A percentile compares a stretch with the other conserved stretches of the same genome.
phyloP scores from a whole-genome alignment of 805 yeast genomes.

The Candida hispaniensis region DNA sequence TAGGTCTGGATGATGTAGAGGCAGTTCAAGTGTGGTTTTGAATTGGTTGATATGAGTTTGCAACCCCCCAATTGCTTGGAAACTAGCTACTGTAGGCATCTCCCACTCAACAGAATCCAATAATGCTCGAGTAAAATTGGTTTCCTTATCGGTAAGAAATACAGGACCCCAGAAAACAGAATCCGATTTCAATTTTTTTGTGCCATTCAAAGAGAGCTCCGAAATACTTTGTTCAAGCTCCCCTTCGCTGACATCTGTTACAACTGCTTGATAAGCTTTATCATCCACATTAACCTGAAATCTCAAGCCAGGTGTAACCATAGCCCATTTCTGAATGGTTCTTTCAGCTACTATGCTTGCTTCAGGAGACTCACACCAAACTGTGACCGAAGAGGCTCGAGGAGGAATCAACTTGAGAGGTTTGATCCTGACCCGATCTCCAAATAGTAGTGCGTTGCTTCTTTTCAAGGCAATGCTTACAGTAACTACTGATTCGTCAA shows the following conservation, averaged over 20 bases:
- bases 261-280: slow-evolving; percentile 30
- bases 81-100: slow-evolving; percentile 27
- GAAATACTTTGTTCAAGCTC: slow-evolving; percentile 34
- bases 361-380: slow-evolving; percentile 27
- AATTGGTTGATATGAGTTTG: slow-evolving; percentile 48
- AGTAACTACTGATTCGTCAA: slow-evolving; percentile 24
- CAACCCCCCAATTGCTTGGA: slow-evolving; percentile 68
- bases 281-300: slow-evolving; percentile 39
- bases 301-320: slow-evolving; percentile 28
- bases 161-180: slow-evolving; percentile 37
- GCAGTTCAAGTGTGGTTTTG: slow-evolving; percentile 62
- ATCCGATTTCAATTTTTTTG: slow-evolving; percentile 17
- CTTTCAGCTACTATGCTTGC: slow-evolving; percentile 19
- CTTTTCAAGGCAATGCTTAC: slow-evolving; percentile 30
- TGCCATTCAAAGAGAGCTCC: slow-evolving; percentile 30
- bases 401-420: slow-evolving; percentile 41
- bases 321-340: slow-evolving; percentile 25
- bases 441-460: slow-evolving; percentile 36
- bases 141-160: slow-evolving; percentile 34
- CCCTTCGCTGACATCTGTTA: slow-evolving; percentile 40
- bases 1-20: slow-evolving; percentile 64
- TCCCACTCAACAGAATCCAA: slow-evolving; percentile 14
- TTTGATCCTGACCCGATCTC: slow-evolving; percentile 41
- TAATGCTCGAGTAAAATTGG: slow-evolving; percentile 18
- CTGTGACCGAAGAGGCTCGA: slow-evolving; percentile 31